A percentile compares a stretch with the other conserved stretches of the same genome.
Evolutionary conservation across 371 early-diverging fungal species (phyloP).

Genomic region (Rhizopus stolonifer): DNA sequence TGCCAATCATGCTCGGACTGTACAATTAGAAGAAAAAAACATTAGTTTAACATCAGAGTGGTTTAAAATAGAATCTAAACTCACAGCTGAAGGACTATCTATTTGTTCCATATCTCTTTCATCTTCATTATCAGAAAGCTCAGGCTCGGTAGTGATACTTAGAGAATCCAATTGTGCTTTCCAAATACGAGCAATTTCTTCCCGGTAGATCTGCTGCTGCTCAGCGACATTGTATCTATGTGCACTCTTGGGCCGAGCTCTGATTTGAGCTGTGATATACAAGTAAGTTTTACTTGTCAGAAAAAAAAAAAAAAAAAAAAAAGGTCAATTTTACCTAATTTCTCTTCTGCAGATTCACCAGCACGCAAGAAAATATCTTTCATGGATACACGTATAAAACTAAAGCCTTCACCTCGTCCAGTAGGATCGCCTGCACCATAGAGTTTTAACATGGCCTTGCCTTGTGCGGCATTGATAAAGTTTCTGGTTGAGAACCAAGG

Average conservation of each 20-base stretch:
- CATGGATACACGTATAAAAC: conserved; percentile 96
- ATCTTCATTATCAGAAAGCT: conserved; percentile 53
- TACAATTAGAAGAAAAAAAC: too few relatives aligned
- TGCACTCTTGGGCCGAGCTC: conserved; percentile 79
- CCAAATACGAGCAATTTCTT: conserved; percentile 95
- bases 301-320: neutral
- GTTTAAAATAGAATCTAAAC: neutral
- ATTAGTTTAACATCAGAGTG: too few relatives aligned
- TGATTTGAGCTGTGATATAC: conserved; percentile 62
- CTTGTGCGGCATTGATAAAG: conserved; percentile 89
- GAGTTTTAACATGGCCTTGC: conserved; percentile 92
- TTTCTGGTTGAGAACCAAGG: conserved; percentile 98
- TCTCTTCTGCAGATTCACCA: conserved; percentile 84
- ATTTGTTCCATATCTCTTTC: conserved; percentile 21
- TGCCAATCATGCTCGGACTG: conserved; percentile 39
- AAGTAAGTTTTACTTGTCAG: too few relatives aligned
- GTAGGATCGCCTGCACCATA: conserved; percentile 98
- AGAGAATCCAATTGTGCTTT: conserved; percentile 83
- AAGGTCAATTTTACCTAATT: conserved; percentile 33
- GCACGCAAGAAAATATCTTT: conserved; percentile 95
- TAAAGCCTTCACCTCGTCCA: conserved; percentile 97
- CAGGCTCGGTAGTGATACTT: conserved; percentile 52
- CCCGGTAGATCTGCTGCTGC: conserved; percentile 92
- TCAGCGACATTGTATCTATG: conserved; percentile 93
- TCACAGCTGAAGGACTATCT: conserved; percentile 42